Evolutionary conservation across 2,329 filamentous ascomycete genomes (phyloP).

Genomic region (Alternaria sp.): DNA sequence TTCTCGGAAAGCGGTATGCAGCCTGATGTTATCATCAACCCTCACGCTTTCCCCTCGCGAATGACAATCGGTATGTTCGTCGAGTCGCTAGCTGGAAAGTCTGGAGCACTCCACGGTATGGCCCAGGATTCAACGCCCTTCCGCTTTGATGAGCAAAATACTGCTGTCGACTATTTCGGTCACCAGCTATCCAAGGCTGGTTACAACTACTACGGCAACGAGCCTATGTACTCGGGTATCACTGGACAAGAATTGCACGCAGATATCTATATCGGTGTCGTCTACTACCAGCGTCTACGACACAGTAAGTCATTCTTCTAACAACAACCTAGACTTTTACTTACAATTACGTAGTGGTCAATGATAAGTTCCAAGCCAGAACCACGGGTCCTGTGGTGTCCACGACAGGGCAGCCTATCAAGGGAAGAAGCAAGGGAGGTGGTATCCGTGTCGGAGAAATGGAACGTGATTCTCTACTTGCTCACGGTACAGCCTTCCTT

Average conservation of each 20-base stretch:
- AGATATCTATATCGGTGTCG: constrained; percentile 95
- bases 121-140: constrained; percentile 96
- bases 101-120: constrained; percentile 92
- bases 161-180: constrained; percentile 92
- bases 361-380: constrained; percentile 96
- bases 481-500: constrained; percentile 93
- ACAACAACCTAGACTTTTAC: neutral
- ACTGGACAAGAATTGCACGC: constrained; percentile 81
- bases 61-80: constrained; percentile 99
- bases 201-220: constrained; percentile 98
- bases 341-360: constrained; percentile 71
- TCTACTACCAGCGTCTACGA: constrained; percentile 96
- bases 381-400: constrained; percentile 93
- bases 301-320: constrained; percentile 65
- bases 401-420: constrained; percentile 94
- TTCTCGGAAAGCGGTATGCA: constrained; percentile 97
- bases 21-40: constrained; percentile 98
- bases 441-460: constrained; percentile 99
- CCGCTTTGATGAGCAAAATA: constrained; percentile 91
- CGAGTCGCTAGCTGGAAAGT: constrained; percentile 94
- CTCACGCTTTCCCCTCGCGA: constrained; percentile 97
- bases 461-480: constrained; percentile 94
- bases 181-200: constrained; percentile 94
- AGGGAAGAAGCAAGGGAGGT: constrained; percentile 93
- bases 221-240: constrained; percentile 98